Evolutionary conservation across 2,329 filamentous ascomycete genomes (phyloP).

Genomic region (Claviceps pazoutovae): DNA sequence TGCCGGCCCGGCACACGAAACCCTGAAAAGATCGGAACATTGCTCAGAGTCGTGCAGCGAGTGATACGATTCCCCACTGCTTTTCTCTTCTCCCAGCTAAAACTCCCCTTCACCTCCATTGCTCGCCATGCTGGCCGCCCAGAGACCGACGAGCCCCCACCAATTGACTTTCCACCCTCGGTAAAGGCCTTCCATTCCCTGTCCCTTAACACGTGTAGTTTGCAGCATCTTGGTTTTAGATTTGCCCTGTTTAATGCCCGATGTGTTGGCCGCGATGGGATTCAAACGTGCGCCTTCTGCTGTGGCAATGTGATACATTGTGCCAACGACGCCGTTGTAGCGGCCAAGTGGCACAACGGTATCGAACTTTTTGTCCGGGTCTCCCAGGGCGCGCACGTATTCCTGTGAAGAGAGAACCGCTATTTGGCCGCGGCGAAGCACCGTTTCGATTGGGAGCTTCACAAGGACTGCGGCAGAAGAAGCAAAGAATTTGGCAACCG

Average conservation of each 20-base stretch:
- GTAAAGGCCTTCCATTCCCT: conserved; percentile 55
- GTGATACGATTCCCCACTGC: conserved; percentile 2
- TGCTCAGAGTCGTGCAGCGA: conserved; percentile 4
- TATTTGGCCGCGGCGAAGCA: conserved; percentile 78
- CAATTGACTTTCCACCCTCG: conserved; percentile 66
- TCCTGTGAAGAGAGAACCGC: conserved; percentile 46
- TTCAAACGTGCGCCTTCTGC: conserved; percentile 58
- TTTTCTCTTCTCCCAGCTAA: conserved; percentile 15
- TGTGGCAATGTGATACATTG: conserved; percentile 73
- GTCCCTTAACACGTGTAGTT: conserved; percentile 39
- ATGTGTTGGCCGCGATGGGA: conserved; percentile 20
- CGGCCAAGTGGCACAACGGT: conserved; percentile 69
- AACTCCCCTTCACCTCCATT: conserved; percentile 48
- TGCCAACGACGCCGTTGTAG: conserved; percentile 79
- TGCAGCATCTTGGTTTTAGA: conserved; percentile 16
- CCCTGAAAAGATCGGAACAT: neutral
- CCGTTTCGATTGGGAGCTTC: conserved; percentile 82
- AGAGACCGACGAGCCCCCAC: conserved; percentile 63
- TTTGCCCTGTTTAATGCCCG: conserved; percentile 18
- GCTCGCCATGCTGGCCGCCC: conserved; percentile 53
- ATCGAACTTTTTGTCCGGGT: conserved; percentile 34
- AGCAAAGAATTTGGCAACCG: conserved; percentile 65
- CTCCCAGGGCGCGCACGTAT: conserved; percentile 35
- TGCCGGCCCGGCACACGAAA: neutral
- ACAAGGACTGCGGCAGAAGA: conserved; percentile 70